Percentiles rank a stretch among this genome's conserved stretches.
These are phyloP conservation scores for Coix lacrymajobi DNA, from an alignment of 176 grass and related monocot species.

Conservation along the genomic window DNA sequence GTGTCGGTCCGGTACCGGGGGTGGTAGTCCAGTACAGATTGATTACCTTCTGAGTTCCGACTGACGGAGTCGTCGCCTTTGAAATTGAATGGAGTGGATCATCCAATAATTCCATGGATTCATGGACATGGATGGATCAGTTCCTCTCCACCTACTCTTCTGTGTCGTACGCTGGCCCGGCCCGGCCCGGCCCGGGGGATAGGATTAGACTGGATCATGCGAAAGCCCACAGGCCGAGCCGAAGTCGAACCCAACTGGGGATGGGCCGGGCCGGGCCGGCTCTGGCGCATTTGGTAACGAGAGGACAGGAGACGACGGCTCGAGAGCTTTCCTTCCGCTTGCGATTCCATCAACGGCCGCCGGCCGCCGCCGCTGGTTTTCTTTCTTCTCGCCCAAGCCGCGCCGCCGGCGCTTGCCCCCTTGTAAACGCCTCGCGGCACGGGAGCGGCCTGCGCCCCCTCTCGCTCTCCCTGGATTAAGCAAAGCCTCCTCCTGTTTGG, in stretches of 20 bases:
- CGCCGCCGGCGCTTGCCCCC: background rate
- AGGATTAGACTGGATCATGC: background rate
- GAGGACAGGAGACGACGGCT: background rate
- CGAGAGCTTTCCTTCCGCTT: background rate
- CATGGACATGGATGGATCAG: background rate
- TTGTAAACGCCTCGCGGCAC: background rate
- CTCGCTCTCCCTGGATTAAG: background rate
- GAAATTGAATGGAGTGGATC: background rate
- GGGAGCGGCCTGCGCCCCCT: background rate
- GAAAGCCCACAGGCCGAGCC: too few relatives aligned
- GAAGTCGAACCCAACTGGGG: too few relatives aligned
- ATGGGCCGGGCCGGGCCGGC: background rate
- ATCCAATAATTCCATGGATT: background rate
- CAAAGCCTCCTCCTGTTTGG: background rate
- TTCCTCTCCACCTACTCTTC: background rate
- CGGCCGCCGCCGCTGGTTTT: conserved; percentile 29
- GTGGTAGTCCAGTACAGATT: too few relatives aligned
- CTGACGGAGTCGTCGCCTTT: background rate
- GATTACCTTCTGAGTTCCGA: too few relatives aligned
- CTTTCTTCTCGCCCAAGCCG: conserved; percentile 43
- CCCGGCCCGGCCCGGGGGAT: too few relatives aligned
- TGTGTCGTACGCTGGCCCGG: background rate
- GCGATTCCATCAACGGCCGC: conserved; percentile 24
- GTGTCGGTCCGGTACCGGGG: too few relatives aligned
- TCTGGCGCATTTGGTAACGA: background rate